Conservation (phyloP, 192 early-diverging fungal genomes). For the Funneliformis geosporum region DNA sequence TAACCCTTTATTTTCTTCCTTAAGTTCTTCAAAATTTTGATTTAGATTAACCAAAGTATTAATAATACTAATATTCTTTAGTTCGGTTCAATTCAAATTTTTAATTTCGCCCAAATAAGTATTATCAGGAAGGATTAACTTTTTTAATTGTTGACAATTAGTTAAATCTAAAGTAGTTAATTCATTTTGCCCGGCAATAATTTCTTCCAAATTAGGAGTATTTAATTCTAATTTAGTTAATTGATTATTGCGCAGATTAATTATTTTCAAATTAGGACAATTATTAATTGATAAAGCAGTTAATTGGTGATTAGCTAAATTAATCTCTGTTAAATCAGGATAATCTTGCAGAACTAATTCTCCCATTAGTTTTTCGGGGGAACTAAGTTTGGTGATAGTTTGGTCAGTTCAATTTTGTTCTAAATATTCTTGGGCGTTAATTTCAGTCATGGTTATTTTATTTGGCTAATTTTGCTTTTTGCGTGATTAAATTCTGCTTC, state of each 20-base stretch:
- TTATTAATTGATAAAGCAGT: not conserved
- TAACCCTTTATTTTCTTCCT: not conserved
- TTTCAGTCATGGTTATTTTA: too few relatives aligned
- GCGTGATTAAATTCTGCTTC: conserved; percentile 8
- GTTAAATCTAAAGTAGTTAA: conserved; percentile 20
- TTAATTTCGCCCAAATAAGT: not conserved
- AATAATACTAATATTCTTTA: conserved; percentile 20
- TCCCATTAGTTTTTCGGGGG: not conserved
- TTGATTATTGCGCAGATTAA: not conserved
- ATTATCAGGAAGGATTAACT: conserved; percentile 14
- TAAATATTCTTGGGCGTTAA: too few relatives aligned
- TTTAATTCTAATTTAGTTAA: conserved; percentile 8
- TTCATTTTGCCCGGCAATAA: conserved; percentile 8
- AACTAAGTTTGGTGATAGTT: too few relatives aligned
- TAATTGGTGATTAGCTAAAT: not conserved
- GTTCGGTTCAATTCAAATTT: not conserved
- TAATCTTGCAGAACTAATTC: conserved; percentile 11
- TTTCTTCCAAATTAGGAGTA: not conserved
- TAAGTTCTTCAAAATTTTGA: not conserved
- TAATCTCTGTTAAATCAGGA: conserved; percentile 4
- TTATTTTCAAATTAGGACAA: not conserved
- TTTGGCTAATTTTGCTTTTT: too few relatives aligned
- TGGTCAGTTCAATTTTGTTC: too few relatives aligned
- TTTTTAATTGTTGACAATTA: not conserved
- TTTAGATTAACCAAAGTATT: not conserved